Percentiles rank a stretch among this genome's conserved stretches.
These are phyloP conservation scores for Biscutella laevigata DNA, from an alignment of 441 rosid species.

Conservation along the genomic window DNA sequence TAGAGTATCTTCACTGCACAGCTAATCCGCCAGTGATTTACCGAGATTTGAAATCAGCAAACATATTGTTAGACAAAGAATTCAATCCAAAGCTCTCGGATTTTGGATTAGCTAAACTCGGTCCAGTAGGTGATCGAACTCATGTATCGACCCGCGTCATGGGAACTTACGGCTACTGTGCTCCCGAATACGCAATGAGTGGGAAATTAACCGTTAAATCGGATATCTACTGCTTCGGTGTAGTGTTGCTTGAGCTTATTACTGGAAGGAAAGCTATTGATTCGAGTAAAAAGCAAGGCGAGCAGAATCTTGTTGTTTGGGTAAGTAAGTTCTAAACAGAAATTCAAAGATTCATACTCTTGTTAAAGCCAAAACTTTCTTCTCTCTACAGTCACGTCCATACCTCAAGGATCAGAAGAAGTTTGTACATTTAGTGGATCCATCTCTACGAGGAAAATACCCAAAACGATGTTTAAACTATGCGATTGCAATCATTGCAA, in stretches of 20 bases:
- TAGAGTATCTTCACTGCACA: constrained; percentile 63
- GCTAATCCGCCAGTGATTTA: constrained; percentile 67
- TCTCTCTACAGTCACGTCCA: constrained; percentile 50
- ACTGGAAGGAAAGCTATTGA: constrained; percentile 61
- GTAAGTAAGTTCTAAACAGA: constrained; percentile 31
- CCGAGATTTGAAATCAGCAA: constrained; percentile 65
- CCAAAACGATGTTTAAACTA: constrained; percentile 84
- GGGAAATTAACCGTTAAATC: constrained; percentile 62
- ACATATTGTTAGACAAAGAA: constrained; percentile 48
- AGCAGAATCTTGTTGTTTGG: constrained; percentile 57
- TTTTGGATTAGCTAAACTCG: constrained; percentile 62
- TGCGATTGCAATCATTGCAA: constrained; percentile 74
- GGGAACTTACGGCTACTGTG: constrained; percentile 78
- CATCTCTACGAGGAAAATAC: constrained; percentile 52
- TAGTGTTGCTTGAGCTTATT: constrained; percentile 57
- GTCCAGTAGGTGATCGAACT: constrained; percentile 66
- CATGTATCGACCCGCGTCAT: constrained; percentile 72
- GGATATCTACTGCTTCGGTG: constrained; percentile 63
- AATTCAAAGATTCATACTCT: neutral
- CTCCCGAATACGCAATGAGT: constrained; percentile 69
- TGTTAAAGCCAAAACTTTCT: neutral
- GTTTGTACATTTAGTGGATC: constrained; percentile 61
- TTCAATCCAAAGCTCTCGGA: constrained; percentile 61
- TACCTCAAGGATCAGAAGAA: constrained; percentile 70
- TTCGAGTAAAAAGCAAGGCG: constrained; percentile 31